phyloP scores from a whole-genome alignment of 2,329 filamentous ascomycete species.

The Purpureocillium takamizusanense region DNA sequence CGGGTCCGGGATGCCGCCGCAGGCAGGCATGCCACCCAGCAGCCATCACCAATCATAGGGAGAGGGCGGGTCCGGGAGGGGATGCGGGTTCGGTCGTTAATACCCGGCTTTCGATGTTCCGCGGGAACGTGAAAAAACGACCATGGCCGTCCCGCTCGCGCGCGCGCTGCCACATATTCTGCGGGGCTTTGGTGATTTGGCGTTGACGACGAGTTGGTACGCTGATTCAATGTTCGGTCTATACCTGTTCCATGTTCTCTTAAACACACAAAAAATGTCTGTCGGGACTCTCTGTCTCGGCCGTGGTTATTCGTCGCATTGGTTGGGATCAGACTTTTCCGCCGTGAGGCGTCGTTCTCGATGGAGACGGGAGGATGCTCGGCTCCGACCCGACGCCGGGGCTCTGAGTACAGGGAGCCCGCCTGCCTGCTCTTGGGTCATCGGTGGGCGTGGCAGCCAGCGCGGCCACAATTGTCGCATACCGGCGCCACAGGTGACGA shows the following conservation, averaged over 20 bases:
- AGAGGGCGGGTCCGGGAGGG: conserved; percentile 4
- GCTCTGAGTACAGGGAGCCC: too few relatives aligned
- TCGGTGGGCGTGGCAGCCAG: too few relatives aligned
- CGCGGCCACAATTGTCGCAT: too few relatives aligned
- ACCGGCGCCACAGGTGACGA: too few relatives aligned
- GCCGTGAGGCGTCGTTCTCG: conserved; percentile 1
- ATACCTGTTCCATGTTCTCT: conserved; percentile 10
- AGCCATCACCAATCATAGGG: conserved; percentile 68
- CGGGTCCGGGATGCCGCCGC: conserved; percentile 71
- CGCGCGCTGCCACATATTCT: conserved; percentile 25
- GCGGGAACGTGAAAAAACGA: conserved; percentile 18
- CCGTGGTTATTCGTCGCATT: conserved; percentile 2
- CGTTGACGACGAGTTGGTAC: conserved; percentile 30
- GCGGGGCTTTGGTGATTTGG: conserved; percentile 32
- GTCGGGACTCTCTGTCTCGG: background rate
- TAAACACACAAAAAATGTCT: background rate
- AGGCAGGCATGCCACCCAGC: conserved; percentile 72
- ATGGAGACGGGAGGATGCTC: too few relatives aligned
- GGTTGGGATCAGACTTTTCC: background rate
- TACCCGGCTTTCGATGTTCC: conserved; percentile 52
- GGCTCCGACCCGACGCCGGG: too few relatives aligned
- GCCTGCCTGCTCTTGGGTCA: too few relatives aligned
- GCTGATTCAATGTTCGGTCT: conserved; percentile 19
- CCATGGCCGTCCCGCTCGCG: conserved; percentile 15
- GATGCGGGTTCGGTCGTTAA: conserved; percentile 30